phyloP scores from a whole-genome alignment of 1,284 basidiomycete species.

The Ganoderma resinaceum region DNA sequence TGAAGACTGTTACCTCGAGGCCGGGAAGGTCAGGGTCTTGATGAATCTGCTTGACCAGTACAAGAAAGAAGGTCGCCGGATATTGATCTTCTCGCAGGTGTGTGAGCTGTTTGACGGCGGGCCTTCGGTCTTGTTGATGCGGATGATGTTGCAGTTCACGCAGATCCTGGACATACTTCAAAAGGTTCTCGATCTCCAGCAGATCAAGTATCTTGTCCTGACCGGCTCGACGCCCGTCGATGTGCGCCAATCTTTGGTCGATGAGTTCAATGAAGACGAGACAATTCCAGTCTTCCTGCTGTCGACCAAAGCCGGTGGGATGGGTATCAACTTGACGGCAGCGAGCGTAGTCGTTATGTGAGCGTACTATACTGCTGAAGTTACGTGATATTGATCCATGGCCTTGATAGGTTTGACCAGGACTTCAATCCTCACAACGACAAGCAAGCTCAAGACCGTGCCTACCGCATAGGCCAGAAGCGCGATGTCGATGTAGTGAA shows the following conservation, averaged over 20 bases:
- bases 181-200: conserved; percentile 80
- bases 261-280: conserved; percentile 95
- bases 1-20: conserved; percentile 82
- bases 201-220: conserved; percentile 86
- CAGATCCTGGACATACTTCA: conserved; percentile 95
- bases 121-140: neutral
- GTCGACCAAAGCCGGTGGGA: conserved; percentile 94
- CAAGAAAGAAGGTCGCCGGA: conserved; percentile 75
- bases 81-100: conserved; percentile 94
- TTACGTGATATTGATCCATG: neutral
- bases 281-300: conserved; percentile 94
- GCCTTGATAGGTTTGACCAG: conserved; percentile 82
- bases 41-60: conserved; percentile 79
- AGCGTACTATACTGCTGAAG: conserved; percentile 33
- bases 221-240: conserved; percentile 96
- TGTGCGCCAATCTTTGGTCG: conserved; percentile 91
- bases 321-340: conserved; percentile 92
- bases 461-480: conserved; percentile 97
- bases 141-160: conserved; percentile 70
- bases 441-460: conserved; percentile 95
- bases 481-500: conserved; percentile 92
- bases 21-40: conserved; percentile 88
- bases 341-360: conserved; percentile 93
- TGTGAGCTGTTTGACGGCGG: conserved; percentile 25
- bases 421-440: conserved; percentile 97